Evolutionary conservation across 2,329 filamentous ascomycete species (phyloP), one percentile per base, ranked within the genome.

Genomic region (Talaromyces funiculosus): DNA sequence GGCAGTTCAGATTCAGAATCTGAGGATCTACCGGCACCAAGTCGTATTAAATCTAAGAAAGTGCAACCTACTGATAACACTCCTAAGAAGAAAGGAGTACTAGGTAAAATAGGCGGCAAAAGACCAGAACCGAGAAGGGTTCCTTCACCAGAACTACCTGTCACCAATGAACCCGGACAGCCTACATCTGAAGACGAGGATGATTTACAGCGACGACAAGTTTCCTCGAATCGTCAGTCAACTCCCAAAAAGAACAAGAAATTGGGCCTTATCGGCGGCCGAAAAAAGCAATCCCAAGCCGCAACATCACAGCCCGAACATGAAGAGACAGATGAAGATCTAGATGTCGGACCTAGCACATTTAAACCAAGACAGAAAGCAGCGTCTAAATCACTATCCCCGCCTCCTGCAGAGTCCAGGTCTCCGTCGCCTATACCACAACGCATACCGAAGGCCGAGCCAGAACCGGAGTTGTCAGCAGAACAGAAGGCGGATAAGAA

Each of bases 401-500:
- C 64, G 53, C 53, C 53, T n/a, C 64, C 62, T 59, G 61, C 64
- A 59, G 60, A 61, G 51, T 60, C 62, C 49, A 16, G 29, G 64
- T 35, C 61, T 20, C 61, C 60, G 61, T 59, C 54, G 61, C 64
- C 57, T 59, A 54, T 61, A 64, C 31, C 47, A 61, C 51, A 31
- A 22, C 63, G 63, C 58, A 51, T 55, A 20, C 38, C n/a, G 6
- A 51, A 53, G 20, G 43, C 42, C n/a, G 61, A 59, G 37, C 60
- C 60, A 35, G 63, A 62, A 45, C 66, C 62, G 9, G 62, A 68
- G 26, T 75, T 78, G 61, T 79, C 80, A 2, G 78, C 79, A 9
- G 75, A 82, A 62, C 79, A 86, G 60, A 79, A 77, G 58, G 83
- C 83, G 3, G 75, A 84, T 63, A 75, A 79, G 58, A 85, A 80